A percentile compares a stretch with the other conserved stretches of the same genome.
These are phyloP conservation scores for Globisporangium nagaii DNA, from an alignment of 352 stramenopile species.

Conservation along the genomic window DNA sequence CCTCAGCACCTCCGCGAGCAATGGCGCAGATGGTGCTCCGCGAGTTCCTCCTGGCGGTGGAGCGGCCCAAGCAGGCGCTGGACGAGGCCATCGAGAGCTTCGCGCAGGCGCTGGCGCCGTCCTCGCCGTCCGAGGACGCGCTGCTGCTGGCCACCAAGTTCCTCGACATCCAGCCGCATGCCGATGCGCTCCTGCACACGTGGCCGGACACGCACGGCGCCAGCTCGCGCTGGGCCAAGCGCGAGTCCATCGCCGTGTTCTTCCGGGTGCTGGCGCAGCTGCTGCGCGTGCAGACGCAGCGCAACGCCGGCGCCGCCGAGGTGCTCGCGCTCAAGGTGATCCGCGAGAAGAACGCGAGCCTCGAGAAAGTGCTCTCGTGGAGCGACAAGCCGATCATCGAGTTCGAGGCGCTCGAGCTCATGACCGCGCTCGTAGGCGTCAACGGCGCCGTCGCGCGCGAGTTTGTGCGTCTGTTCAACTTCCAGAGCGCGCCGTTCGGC, in stretches of 20 bases:
- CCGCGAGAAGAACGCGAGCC: conserved; percentile 51
- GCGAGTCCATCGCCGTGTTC: conserved; percentile 64
- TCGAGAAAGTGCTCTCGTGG: conserved; percentile 78
- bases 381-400: conserved; percentile 82
- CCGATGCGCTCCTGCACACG: conserved; percentile 50
- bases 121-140: not conserved
- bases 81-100: conserved; percentile 46
- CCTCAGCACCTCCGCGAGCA: too few species aligned
- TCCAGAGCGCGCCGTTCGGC: conserved; percentile 55
- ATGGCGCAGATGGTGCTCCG: conserved; percentile 30
- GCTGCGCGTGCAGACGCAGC: conserved; percentile 24
- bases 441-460: conserved; percentile 46
- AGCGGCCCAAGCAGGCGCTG: conserved; percentile 55
- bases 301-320: conserved; percentile 36
- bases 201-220: conserved; percentile 55
- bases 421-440: conserved; percentile 34
- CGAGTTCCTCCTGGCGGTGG: conserved; percentile 58
- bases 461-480: conserved; percentile 76
- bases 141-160: conserved; percentile 22
- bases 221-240: conserved; percentile 50
- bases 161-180: conserved; percentile 46
- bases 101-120: conserved; percentile 14
- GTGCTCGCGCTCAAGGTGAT: conserved; percentile 57
- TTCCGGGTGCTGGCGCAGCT: conserved; percentile 52
- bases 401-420: conserved; percentile 60